Conservation (phyloP, 805 yeast species). For the Hanseniaspora taiwanica region DNA sequence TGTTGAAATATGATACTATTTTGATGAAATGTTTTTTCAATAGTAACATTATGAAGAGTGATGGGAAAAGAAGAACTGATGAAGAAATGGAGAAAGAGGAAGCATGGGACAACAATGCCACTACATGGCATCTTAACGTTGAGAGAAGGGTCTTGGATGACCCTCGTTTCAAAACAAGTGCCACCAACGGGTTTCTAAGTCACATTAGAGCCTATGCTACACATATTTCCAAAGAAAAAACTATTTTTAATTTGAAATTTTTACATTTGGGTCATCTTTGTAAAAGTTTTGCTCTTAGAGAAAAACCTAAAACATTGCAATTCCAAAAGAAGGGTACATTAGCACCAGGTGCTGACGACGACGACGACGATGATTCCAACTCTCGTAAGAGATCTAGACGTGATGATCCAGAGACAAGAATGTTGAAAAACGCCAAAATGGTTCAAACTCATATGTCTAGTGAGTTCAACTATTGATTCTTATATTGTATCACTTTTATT, state of each 20-base stretch:
- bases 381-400: constrained; percentile 32
- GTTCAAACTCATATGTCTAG: constrained; percentile 49
- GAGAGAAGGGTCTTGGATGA: constrained; percentile 83
- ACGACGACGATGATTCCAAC: constrained; percentile 23
- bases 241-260: constrained; percentile 63
- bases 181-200: constrained; percentile 72
- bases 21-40: constrained; percentile 25
- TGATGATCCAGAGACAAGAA: constrained; percentile 57
- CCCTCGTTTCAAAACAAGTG: constrained; percentile 41
- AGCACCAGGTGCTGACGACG: constrained; percentile 11
- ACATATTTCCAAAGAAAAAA: constrained; percentile 70
- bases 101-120: constrained; percentile 86
- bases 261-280: constrained; percentile 94
- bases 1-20: constrained; percentile 35
- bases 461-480: constrained; percentile 50
- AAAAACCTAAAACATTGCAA: constrained; percentile 69
- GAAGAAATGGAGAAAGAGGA: constrained; percentile 18
- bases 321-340: constrained; percentile 11
- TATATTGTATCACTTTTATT: neutral
- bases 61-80: constrained; percentile 14
- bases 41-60: constrained; percentile 22
- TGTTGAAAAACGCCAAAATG: constrained; percentile 63
- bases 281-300: constrained; percentile 87
- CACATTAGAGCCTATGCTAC: constrained; percentile 95
- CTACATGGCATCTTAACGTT: constrained; percentile 86